Percentiles rank a stretch among this genome's conserved stretches.
Conservation (phyloP, 2,329 filamentous ascomycete species). For the Diaporthe longicolla region DNA sequence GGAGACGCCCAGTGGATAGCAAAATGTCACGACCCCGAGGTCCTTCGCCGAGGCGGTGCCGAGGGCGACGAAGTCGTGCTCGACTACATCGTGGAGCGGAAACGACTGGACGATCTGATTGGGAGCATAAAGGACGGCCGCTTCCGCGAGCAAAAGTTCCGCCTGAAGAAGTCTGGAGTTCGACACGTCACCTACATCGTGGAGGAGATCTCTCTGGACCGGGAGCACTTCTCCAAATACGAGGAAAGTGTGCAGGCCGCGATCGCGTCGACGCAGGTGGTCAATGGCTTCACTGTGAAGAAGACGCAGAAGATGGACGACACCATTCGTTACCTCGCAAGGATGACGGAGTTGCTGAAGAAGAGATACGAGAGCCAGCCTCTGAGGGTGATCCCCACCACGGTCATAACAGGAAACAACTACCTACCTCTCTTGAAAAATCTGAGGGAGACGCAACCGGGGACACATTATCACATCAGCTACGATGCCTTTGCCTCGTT, state of each 20-base stretch:
- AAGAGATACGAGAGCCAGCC: constrained; percentile 72
- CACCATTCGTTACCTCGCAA: constrained; percentile 80
- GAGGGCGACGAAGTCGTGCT: constrained; percentile 80
- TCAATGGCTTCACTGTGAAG: constrained; percentile 85
- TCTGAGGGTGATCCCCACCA: constrained; percentile 76
- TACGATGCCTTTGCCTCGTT: constrained; percentile 80
- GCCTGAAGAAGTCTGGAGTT: constrained; percentile 79
- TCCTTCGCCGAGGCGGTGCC: constrained; percentile 68
- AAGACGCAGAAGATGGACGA: constrained; percentile 82
- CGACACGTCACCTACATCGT: constrained; percentile 84
- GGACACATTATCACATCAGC: constrained; percentile 71
- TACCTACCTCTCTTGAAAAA: constrained; percentile 75
- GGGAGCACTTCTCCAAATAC: constrained; percentile 67
- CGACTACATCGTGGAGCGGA: constrained; percentile 86
- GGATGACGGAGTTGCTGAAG: constrained; percentile 79
- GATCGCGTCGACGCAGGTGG: constrained; percentile 82
- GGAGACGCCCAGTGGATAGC: constrained; percentile 87
- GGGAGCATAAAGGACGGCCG: constrained; percentile 85
- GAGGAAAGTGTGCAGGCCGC: constrained; percentile 79
- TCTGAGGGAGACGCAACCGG: constrained; percentile 66
- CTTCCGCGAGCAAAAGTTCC: constrained; percentile 89
- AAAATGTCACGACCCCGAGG: constrained; percentile 72
- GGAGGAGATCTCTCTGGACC: constrained; percentile 77
- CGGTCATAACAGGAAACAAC: constrained; percentile 72
- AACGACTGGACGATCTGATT: constrained; percentile 85